A percentile compares a stretch with the other conserved stretches of the same genome.
Evolutionary conservation across 305 asterid species (phyloP).

Genomic region (Rubia tinctorum): DNA sequence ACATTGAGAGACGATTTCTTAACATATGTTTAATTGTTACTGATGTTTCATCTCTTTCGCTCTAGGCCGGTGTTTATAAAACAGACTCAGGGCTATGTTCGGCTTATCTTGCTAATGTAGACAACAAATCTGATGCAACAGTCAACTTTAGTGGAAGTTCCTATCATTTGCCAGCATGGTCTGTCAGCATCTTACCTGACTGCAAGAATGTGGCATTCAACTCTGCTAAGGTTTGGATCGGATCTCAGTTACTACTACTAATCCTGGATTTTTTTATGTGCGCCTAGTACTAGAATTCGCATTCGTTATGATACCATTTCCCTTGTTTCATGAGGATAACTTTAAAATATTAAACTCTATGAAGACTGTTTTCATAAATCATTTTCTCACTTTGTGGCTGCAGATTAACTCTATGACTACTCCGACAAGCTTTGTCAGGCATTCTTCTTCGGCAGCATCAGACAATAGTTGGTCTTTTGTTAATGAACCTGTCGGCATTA

Average conservation of each 20-base stretch:
- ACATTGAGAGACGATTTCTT: not conserved
- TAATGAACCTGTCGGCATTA: conserved; percentile 83
- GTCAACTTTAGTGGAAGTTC: conserved; percentile 78
- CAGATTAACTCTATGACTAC: conserved; percentile 82
- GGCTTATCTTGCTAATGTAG: conserved; percentile 85
- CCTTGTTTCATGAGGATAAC: not conserved
- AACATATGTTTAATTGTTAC: conserved; percentile 7
- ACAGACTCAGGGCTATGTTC: conserved; percentile 73
- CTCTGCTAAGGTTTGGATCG: conserved; percentile 75
- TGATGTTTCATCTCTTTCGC: conserved; percentile 6
- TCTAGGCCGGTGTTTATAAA: conserved; percentile 76
- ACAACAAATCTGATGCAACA: conserved; percentile 55
- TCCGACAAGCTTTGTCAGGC: conserved; percentile 43
- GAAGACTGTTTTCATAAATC: not conserved
- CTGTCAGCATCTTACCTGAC: conserved; percentile 97
- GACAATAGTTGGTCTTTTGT: conserved; percentile 78
- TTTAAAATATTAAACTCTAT: too few species aligned
- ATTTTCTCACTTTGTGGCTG: conserved; percentile 15
- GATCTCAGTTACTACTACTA: not conserved
- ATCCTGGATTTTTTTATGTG: not conserved
- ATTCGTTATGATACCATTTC: not conserved
- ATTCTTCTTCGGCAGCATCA: conserved; percentile 40
- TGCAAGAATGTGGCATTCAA: conserved; percentile 80
- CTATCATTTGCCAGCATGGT: conserved; percentile 87
- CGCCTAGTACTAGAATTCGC: not conserved